Evolutionary conservation across 2,329 filamentous ascomycete genomes (phyloP), one percentile per base, ranked within the genome.

Genomic region (Dendrostoma leiphaemia): DNA sequence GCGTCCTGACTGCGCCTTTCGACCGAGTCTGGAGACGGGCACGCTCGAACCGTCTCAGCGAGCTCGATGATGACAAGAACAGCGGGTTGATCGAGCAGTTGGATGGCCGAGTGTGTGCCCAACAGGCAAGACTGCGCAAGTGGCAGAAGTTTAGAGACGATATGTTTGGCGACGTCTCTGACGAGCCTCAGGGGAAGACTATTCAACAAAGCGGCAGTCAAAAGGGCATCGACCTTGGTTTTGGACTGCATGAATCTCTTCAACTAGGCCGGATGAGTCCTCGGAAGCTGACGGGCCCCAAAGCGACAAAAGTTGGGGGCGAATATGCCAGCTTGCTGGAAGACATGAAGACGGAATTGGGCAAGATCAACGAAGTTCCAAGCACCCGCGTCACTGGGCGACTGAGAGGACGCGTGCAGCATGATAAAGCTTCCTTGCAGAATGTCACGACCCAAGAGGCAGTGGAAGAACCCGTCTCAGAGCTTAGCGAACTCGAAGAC

Each of bases 11-110:
- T 2, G 78, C 79, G 32, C 75, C 83, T 0, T 94, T 92, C 59
- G 81, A 89, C 28, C 76, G 83, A 8, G 81, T 94, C 1, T 95
- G 89, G 89, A 71, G 78, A 6, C 78, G 82, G 41, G 81, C 90
- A 3, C 82, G 86, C 48, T 71, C 81, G 24, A 84, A 83, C 8
- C 72, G 77, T 54, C 67, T 85, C 50, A 67, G 75, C 15, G 78
- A 88, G 61, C 68, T 88, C 8, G 81, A 86, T 52, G 74, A 77
- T 12, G 68, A 71, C 53, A 49, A 43, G 12, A 69, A 67, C 1
- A 64, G 66, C 6, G 82, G 84, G 0, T 70, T 91, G 1, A 64
- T 96, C 19, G 80, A 89, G 58, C 85, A 91, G 64, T 72, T 97
- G 5, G 87, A 93, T 51, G 70, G 71, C 19, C 81, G 90, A 13